Evolutionary conservation across 805 yeast genomes (phyloP).

Genomic region (Ogataea degrootiae): DNA sequence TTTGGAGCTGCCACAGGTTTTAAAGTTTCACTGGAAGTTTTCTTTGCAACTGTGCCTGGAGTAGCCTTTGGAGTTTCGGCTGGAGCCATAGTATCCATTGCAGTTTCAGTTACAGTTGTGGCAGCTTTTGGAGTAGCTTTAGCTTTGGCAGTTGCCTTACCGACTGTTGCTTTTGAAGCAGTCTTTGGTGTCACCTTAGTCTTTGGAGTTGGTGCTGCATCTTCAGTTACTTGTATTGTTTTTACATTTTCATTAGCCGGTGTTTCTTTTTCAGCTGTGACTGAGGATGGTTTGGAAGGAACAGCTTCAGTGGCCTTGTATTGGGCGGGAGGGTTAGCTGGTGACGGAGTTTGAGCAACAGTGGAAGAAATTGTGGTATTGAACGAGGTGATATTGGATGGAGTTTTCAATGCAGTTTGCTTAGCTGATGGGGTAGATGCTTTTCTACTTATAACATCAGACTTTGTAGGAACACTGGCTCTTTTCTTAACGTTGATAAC

Average conservation of each 20-base stretch:
- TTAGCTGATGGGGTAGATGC: slow-evolving; percentile 8
- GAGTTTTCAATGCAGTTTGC: slow-evolving; percentile 2
- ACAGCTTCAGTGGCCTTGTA: neutral
- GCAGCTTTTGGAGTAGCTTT: neutral
- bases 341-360: neutral
- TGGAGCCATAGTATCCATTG: neutral
- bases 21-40: neutral
- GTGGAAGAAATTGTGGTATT: neutral
- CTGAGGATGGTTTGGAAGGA: neutral
- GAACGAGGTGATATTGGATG: neutral
- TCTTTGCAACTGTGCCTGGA: neutral
- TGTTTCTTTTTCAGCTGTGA: neutral
- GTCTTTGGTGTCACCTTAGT: neutral
- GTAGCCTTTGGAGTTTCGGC: neutral
- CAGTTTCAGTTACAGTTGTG: neutral
- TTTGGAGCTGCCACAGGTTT: neutral
- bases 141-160: neutral
- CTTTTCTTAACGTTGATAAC: slow-evolving; percentile 10
- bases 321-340: neutral
- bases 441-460: slow-evolving; percentile 17
- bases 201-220: neutral
- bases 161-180: neutral
- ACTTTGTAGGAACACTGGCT: slow-evolving; percentile 29
- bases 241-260: neutral
- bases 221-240: neutral